phyloP scores from a whole-genome alignment of 306 rosid genomes.

The Abrus pulchellus region DNA sequence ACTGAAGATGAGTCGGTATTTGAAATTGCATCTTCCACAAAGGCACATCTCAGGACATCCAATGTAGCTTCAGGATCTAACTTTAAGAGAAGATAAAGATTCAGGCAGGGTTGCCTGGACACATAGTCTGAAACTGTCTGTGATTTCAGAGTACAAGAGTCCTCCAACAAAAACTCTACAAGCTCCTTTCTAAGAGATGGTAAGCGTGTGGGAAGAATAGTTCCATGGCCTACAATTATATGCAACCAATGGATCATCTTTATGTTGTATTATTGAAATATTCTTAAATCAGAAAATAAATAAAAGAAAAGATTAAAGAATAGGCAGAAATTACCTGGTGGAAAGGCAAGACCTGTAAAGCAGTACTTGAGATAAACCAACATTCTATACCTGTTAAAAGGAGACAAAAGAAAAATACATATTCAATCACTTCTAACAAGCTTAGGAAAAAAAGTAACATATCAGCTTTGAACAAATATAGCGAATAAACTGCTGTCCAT shows the following conservation, averaged over 20 bases:
- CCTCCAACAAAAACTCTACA: conserved; percentile 76
- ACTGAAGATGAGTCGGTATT: conserved; percentile 52
- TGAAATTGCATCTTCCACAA: conserved; percentile 66
- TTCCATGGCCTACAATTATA: conserved; percentile 84
- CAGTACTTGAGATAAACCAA: conserved; percentile 96
- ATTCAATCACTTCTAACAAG: conserved; percentile 36
- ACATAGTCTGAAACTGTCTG: conserved; percentile 54
- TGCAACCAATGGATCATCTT: conserved; percentile 39
- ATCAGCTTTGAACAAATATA: conserved; percentile 31
- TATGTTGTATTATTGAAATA: conserved; percentile 24
- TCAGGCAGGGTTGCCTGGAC: conserved; percentile 55
- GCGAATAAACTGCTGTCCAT: conserved; percentile 36
- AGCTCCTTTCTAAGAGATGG: conserved; percentile 90
- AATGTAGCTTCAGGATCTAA: conserved; percentile 88
- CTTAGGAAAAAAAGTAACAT: conserved; percentile 39
- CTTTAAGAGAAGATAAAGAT: conserved; percentile 77
- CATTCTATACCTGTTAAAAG: conserved; percentile 78
- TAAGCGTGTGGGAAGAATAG: conserved; percentile 71
- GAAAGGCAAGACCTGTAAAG: conserved; percentile 95
- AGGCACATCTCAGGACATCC: conserved; percentile 80
- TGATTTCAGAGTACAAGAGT: conserved; percentile 58
- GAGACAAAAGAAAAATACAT: conserved; percentile 38
- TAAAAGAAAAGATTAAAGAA: conserved; percentile 13
- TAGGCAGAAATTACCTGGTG: conserved; percentile 73
- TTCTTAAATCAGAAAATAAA: conserved; percentile 35